Base-by-base conservation (phyloP, 306 rosid genomes). In the Prunus dulcis region DNA sequence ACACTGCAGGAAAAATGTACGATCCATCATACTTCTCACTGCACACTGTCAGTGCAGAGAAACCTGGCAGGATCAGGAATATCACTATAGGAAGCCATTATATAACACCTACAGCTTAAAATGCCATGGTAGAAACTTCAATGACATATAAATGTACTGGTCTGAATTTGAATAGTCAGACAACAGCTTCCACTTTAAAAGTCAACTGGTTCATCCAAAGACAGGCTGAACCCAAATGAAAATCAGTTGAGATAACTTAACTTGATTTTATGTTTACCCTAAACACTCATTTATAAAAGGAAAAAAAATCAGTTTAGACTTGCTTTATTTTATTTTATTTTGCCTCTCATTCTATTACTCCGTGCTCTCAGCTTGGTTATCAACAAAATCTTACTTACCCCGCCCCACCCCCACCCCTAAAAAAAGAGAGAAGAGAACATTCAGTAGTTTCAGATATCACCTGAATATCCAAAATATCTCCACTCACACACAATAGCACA, bases 41-140 rank as follows among this genome's bases (percentile, higher is more conserved):
- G 99, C 87, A 92, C 99, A 93, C 99, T 96, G 98, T 78, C 99
- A 92, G 89, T 96, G 84, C 98, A 96, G 93, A 91, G 98, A 96
- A 93, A 96, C 99, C 99, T 96, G 98, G 93, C 93, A 92, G 96
- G 96, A 82, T 87, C 97, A 80, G 27, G 17, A 58, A 71, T 11
- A 69, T 88, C 81, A 86, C 71, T 91, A 41, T 96, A 83, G 99
- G 98, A 96, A 92, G 97, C 96, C 72, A 75, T 80, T 58, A 82
- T 27, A 72, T 71, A 73, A 93, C 88, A 87, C 89, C 79, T 52
- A 65, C 74, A 93, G 97, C 93, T 87, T 80, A 69, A 84, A 80
- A 91, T 89, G 89, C 93, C 93, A 87, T 17, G 79, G 88, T 87
- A 82, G 90, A 84, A 83, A 86, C 77, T 71, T 82, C 63, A 76